Evolutionary conservation across 2,329 filamentous ascomycete genomes (phyloP).

Genomic region (Rhinocladiella similis): DNA sequence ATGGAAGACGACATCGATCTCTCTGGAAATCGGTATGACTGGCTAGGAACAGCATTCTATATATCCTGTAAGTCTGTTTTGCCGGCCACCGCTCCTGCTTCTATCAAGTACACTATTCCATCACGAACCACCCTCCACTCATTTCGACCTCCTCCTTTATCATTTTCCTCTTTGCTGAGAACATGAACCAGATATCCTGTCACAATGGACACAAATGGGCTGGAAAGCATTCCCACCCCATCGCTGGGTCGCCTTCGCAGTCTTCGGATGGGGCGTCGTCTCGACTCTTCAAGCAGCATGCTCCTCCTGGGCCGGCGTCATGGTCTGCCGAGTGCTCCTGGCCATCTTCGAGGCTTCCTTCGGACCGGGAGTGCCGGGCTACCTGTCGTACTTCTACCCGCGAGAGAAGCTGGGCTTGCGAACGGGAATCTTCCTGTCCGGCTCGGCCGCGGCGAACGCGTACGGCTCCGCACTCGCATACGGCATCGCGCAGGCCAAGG

Average conservation of each 20-base stretch:
- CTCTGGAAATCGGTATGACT: constrained; percentile 48
- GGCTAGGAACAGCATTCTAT: constrained; percentile 56
- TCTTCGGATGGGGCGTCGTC: constrained; percentile 31
- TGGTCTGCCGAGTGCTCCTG: constrained; percentile 40
- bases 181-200: constrained; percentile 27
- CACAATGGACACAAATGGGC: constrained; percentile 30
- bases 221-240: constrained; percentile 34
- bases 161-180: not conserved
- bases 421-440: constrained; percentile 52
- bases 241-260: constrained; percentile 28
- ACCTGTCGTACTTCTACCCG: constrained; percentile 61
- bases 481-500: constrained; percentile 59
- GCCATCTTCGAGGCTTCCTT: constrained; percentile 39
- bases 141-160: not conserved
- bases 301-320: constrained; percentile 29
- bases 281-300: constrained; percentile 30
- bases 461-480: constrained; percentile 43
- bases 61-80: constrained; percentile 42
- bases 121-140: too few relatives aligned
- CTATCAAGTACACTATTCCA: too few relatives aligned
- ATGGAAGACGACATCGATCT: constrained; percentile 53
- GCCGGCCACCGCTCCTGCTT: not conserved
- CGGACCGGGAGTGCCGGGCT: constrained; percentile 49
- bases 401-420: constrained; percentile 58
- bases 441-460: constrained; percentile 40